Evolutionary conservation across 306 rosid genomes (phyloP), one percentile per base, ranked within the genome.

Genomic region (Prunus mongolica): DNA sequence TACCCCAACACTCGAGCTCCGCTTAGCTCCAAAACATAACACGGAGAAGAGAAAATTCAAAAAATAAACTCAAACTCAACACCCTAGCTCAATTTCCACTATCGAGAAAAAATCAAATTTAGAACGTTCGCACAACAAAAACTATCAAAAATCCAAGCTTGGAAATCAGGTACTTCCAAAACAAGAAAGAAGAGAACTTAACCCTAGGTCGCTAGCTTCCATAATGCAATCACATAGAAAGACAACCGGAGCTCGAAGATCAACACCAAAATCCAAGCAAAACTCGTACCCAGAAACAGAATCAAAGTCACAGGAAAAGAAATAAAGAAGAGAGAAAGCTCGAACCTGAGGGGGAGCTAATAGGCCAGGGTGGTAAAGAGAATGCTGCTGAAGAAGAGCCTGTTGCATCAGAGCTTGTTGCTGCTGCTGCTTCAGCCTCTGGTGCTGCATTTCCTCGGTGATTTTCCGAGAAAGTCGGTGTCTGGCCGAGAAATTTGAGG

Each of bases 371-470:
- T 95, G 98, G 82, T 95, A 95, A 79, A 95, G 89, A 73, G 98
- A 89, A 57, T 95, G 98, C 65, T 95, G 98, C 78, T 95, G 98
- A 32, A 95, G 91, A 69, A 95, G 91, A 79, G 98, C 97, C 76
- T 95, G 98, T 54, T 95, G 98, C 96, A 95, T 92, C 93, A 95
- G 82, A 87, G 97, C 97, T 86, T 95, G 98, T 20, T 93, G 98
- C 64, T 92, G 96, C 78, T 81, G 84, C 75, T 94, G 98, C 92
- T 93, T 95, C 81, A 95, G 80, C 88, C 98, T 89, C 83, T 87
- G 97, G 82, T 92, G 93, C 91, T 95, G 98, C 98, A 95, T 95
- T 92, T 84, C 78, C 69, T 28, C 78, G 81, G 27, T 74, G 73
- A 81, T 81, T 78, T 64, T 72, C 78, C 84, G 76, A 58, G 50